Conservation (phyloP, 2,329 filamentous ascomycete genomes). For the Aspergillus pseudoglaucus region DNA sequence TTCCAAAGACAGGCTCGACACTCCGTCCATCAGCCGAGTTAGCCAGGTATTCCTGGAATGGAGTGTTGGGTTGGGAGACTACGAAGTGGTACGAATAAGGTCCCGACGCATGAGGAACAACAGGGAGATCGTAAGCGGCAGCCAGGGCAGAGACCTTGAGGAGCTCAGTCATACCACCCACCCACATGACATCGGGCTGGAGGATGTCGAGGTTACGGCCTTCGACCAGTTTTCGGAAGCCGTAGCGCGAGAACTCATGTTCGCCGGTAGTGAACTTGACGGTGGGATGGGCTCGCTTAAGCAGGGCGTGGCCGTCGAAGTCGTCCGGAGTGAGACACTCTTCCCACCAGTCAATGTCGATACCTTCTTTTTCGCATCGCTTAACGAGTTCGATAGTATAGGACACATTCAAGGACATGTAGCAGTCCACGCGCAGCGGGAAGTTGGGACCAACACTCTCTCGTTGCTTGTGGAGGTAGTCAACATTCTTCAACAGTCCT, state of each 20-base stretch:
- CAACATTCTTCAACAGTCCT: constrained; percentile 81
- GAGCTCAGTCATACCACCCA: constrained; percentile 85
- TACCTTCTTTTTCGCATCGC: constrained; percentile 68
- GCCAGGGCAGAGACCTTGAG: constrained; percentile 85
- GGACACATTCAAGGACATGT: constrained; percentile 88
- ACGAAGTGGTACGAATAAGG: constrained; percentile 97
- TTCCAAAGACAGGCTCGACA: constrained; percentile 85
- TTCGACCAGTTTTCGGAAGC: constrained; percentile 90
- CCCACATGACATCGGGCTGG: constrained; percentile 96
- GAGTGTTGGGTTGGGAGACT: constrained; percentile 83
- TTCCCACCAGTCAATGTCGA: constrained; percentile 97
- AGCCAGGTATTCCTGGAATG: constrained; percentile 93
- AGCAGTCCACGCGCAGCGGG: constrained; percentile 92
- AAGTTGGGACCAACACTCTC: constrained; percentile 83
- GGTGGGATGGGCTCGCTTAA: constrained; percentile 84
- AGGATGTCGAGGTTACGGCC: constrained; percentile 88
- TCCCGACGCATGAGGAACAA: constrained; percentile 89
- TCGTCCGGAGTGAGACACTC: constrained; percentile 89
- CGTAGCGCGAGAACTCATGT: constrained; percentile 90
- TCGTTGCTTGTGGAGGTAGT: constrained; percentile 78
- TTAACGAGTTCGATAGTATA: constrained; percentile 91
- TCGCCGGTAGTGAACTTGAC: constrained; percentile 94
- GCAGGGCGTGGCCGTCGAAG: constrained; percentile 78
- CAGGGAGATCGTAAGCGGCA: constrained; percentile 86
- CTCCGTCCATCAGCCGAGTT: constrained; percentile 88